These are phyloP conservation scores for Leishmania tarentolae DNA, from an alignment of 208 protist genomes.

Conservation along the genomic window DNA sequence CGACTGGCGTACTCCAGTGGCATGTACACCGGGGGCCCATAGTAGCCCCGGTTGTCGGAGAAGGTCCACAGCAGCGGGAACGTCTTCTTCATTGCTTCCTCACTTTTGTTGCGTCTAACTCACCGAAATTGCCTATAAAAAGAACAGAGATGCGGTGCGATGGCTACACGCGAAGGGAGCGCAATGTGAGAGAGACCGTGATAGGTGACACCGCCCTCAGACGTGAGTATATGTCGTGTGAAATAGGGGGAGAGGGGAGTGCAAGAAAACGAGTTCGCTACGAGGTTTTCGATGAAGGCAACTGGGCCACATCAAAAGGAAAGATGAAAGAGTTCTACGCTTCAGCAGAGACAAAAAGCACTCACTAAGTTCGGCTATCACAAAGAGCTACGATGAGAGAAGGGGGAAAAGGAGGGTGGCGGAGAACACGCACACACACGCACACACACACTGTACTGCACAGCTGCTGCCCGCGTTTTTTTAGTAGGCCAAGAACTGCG, in stretches of 20 bases:
- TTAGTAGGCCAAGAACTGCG: background rate
- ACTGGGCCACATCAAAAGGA: background rate
- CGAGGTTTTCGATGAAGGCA: background rate
- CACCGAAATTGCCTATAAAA: background rate
- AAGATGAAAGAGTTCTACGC: background rate
- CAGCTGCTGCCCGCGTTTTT: too few relatives aligned
- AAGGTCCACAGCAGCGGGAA: conserved; percentile 58
- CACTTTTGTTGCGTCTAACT: background rate
- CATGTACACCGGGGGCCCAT: conserved; percentile 87
- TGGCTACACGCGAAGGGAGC: background rate
- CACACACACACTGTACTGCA: too few relatives aligned
- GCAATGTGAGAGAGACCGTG: background rate
- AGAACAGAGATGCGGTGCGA: background rate
- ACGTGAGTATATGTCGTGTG: background rate
- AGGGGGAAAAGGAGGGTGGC: background rate
- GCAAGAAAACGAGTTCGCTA: background rate
- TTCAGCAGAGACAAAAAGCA: background rate
- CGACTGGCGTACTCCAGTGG: conserved; percentile 85
- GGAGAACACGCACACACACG: too few relatives aligned
- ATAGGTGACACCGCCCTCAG: background rate
- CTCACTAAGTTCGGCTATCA: background rate
- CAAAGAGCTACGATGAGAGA: background rate
- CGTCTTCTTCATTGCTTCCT: conserved; percentile 48
- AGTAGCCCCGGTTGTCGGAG: conserved; percentile 81
- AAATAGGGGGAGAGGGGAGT: background rate